Base-by-base conservation (phyloP, 2,329 filamentous ascomycete genomes). In the Monilinia laxa region DNA sequence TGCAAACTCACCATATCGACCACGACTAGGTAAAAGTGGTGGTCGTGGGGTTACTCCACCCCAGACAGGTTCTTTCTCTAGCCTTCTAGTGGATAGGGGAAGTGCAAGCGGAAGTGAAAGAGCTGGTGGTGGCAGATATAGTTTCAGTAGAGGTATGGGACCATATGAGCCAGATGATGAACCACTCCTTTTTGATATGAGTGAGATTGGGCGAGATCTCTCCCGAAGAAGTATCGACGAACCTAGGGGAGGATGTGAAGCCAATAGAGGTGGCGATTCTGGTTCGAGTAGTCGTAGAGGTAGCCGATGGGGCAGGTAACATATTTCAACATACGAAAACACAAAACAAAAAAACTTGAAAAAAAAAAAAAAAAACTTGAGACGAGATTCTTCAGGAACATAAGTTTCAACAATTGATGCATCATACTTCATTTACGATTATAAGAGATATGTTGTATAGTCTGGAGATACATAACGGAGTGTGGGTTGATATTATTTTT, bases 121-220 rank as follows among this genome's bases (percentile, higher is more conserved):
- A 67, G 75, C 76, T 6, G 74, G 71, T 25, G 72, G 74, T 38
- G 75, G 74, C 20, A 74, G 82, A 62, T 79, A 81, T 66, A 83
- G 80, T 66, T 80, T 81, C 57, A 77, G 79, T 0, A 79, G 81
- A 52, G 77, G 79, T 28, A 71, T 75, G 20, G 77, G 75, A 10
- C 77, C 79, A 11, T 81, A 85, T 55, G 84, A 85, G 7, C 77
- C 81, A 31, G 87, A 90, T 68, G 89, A 90, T 65, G 89, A 92
- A 73, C 87, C 87, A 0, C 77, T 92, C 12, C 81, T 92, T 12
- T 92, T 92, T 76, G 87, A 89, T 70, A 86, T 92, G 81, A 90
- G 87, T 47, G 89, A 92, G 76, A 84, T 91, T 74, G 87, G 87
- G 71, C 80, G 84, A 23, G 73, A 78, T 56, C 82, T 83, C 66